phyloP scores from a whole-genome alignment of 1,284 basidiomycete genomes.

The Schizophyllum amplum region DNA sequence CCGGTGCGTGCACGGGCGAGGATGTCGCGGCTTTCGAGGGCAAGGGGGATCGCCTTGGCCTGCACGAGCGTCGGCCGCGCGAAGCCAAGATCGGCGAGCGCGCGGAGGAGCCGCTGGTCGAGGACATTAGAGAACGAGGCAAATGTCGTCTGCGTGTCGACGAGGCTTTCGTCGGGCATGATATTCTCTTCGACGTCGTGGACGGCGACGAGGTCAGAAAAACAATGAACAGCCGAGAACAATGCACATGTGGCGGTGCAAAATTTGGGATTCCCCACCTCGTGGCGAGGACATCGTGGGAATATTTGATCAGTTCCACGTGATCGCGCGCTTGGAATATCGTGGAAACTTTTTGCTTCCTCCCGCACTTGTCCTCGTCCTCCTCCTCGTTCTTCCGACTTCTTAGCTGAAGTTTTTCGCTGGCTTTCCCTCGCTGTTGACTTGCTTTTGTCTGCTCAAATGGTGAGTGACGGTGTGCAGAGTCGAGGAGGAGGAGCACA shows the following conservation, averaged over 20 bases:
- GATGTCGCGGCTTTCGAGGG: slow-evolving; percentile 87
- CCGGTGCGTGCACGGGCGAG: slow-evolving; percentile 92
- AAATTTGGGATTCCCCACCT: neutral
- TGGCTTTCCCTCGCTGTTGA: too few relatives aligned
- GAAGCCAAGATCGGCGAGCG: slow-evolving; percentile 77
- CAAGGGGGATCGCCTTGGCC: slow-evolving; percentile 76
- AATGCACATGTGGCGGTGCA: neutral
- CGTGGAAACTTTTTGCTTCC: neutral
- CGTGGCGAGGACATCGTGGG: neutral
- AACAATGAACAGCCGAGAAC: neutral
- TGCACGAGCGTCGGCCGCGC: slow-evolving; percentile 80
- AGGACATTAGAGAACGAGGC: slow-evolving; percentile 64
- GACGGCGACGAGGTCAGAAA: neutral
- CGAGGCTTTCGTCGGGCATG: neutral
- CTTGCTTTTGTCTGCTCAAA: neutral
- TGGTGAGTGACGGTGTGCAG: neutral
- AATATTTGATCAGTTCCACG: neutral
- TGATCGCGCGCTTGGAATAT: neutral
- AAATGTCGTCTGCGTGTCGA: slow-evolving; percentile 35
- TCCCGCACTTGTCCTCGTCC: neutral
- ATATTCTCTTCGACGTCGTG: neutral
- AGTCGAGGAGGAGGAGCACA: neutral
- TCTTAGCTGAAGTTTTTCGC: neutral
- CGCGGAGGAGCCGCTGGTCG: slow-evolving; percentile 68
- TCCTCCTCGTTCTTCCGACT: neutral